Evolutionary conservation across 2,329 filamentous ascomycete genomes (phyloP), one percentile per base, ranked within the genome.

Genomic region (Microdochium nivale): DNA sequence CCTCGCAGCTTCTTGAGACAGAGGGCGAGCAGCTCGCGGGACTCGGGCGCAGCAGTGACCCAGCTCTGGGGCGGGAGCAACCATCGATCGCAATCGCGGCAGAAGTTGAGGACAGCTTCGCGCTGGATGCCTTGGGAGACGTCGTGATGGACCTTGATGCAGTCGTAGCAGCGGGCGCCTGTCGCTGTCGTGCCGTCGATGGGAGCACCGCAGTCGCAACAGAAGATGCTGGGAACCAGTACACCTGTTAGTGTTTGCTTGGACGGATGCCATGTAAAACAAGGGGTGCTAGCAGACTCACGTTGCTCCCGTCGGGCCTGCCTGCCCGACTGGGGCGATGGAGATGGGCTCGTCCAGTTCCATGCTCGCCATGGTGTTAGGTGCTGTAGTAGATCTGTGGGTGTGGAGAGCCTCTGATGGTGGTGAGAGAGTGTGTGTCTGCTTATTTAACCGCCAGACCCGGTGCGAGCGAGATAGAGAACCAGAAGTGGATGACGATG

Each of bases 151-250:
- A 95, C 81, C 69, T 95, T 96, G 66, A 97, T 84, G 70, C 94
- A 97, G 76, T 97, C 92, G 69, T 90, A 90, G 74, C 94, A 99
- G 52, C 96, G 84, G 40, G 94, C 91, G 55, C 90, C 90, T 50
- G 87, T 85, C 25, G 88, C 79, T 14, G 84, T 83, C 19, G 90
- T 96, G 69, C 94, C 94, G 70, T 96, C 91, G 63, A 99, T 96
- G 37, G 92, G 86, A 54, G 89, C 90, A 65, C 92, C 94, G 70
- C 94, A 99, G 78, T 97, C 96, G 76, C 90, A 96, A 72, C 94
- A 99, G 53, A 99, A 87, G 65, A 97, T 96, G n/a, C 84, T 88
- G 54, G 25, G 5, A 48, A 46, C 5, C 4, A 50, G 58, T 60
- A 24, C 19, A 51, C 13, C 51, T 23, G 61, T 58, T 56, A 59